These are phyloP conservation scores for Nicotiana otophora DNA, from an alignment of 257 asterid species.

Conservation along the genomic window DNA sequence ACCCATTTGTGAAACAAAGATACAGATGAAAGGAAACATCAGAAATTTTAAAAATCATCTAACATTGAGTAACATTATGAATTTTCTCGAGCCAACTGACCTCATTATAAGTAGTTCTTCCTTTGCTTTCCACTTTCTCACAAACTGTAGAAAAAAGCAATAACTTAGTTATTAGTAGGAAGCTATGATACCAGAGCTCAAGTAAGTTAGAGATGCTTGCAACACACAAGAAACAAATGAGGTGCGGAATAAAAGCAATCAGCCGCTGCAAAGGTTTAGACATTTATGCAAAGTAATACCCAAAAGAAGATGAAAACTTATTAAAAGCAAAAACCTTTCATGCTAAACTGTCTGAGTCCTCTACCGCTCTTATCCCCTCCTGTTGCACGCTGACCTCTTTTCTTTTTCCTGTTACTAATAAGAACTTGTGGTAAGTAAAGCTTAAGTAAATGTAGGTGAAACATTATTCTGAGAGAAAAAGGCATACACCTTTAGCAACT, in stretches of 20 bases:
- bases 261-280: not conserved
- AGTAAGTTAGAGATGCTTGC: not conserved
- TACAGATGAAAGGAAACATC: not conserved
- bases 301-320: slow-evolving; percentile 7
- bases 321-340: slow-evolving; percentile 60
- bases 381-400: slow-evolving; percentile 91
- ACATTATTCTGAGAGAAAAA: not conserved
- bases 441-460: not conserved
- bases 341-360: slow-evolving; percentile 99
- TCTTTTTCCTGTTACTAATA: slow-evolving; percentile 72
- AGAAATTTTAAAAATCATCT: not conserved
- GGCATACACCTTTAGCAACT: not conserved
- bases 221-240: not conserved
- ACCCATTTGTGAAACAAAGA: not conserved
- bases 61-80: not conserved
- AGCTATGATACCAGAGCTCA: slow-evolving; percentile 10
- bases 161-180: slow-evolving; percentile 13
- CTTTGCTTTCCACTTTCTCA: slow-evolving; percentile 99
- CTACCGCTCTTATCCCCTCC: slow-evolving; percentile 94
- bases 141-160: slow-evolving; percentile 56
- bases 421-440: slow-evolving; percentile 14
- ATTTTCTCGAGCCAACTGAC: slow-evolving; percentile 34
- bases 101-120: slow-evolving; percentile 98
- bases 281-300: not conserved
- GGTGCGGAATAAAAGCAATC: not conserved